Conservation (phyloP, 2,329 filamentous ascomycete species). For the Geosmithia morbida region DNA sequence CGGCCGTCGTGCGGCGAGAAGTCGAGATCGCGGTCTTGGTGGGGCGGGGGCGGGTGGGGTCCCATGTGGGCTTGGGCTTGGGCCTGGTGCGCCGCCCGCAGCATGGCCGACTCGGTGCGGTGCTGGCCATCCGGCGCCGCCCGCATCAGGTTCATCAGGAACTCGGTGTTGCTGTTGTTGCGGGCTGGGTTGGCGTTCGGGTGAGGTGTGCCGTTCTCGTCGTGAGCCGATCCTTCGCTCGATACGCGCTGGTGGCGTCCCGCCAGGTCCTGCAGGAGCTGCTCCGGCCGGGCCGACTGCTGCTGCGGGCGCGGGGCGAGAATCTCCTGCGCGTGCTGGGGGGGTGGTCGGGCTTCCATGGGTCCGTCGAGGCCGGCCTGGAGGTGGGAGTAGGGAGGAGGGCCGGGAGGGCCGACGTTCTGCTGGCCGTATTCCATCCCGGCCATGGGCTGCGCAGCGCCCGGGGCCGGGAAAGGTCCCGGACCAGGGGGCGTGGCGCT, state of each 20-base stretch:
- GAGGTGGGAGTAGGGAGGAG: conserved; percentile 32
- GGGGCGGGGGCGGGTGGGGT: conserved; percentile 17
- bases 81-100: conserved; percentile 18
- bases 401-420: conserved; percentile 19
- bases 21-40: conserved; percentile 34
- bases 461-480: conserved; percentile 27
- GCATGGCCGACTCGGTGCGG: conserved; percentile 35
- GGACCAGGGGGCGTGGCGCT: conserved; percentile 28
- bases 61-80: conserved; percentile 18
- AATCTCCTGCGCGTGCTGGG: conserved; percentile 34
- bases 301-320: conserved; percentile 33
- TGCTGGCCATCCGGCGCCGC: conserved; percentile 28
- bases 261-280: conserved; percentile 46
- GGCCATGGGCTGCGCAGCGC: conserved; percentile 6
- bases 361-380: conserved; percentile 26
- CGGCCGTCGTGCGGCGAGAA: conserved; percentile 19
- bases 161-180: conserved; percentile 60
- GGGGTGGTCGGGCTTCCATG: conserved; percentile 20
- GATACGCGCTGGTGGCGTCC: conserved; percentile 41
- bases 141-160: conserved; percentile 72
- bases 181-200: conserved; percentile 22
- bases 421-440: conserved; percentile 1
- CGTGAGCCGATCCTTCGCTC: conserved; percentile 31
- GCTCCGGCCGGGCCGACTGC: conserved; percentile 39
- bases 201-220: conserved; percentile 8